Percentiles rank a stretch among this genome's conserved stretches.
These are phyloP conservation scores for Stachybotrys echinatus DNA, from an alignment of 2,329 filamentous ascomycete genomes.

Conservation along the genomic window DNA sequence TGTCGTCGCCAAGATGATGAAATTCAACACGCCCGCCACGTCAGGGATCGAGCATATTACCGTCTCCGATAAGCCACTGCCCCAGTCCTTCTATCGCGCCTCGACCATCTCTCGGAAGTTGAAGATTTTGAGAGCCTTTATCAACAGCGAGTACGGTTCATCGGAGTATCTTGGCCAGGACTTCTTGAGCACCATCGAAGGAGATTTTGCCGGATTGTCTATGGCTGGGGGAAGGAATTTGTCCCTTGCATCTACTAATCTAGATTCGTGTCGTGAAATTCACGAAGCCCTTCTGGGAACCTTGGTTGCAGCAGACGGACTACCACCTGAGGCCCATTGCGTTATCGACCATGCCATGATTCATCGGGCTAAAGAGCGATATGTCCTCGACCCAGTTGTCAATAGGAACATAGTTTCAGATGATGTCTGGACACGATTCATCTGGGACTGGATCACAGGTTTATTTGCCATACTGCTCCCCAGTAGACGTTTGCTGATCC, in stretches of 20 bases:
- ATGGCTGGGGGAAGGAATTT: conserved; percentile 25
- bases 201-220: conserved; percentile 14
- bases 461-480: conserved; percentile 15
- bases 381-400: conserved; percentile 56
- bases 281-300: conserved; percentile 50
- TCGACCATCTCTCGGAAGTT: conserved; percentile 44
- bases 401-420: conserved; percentile 66
- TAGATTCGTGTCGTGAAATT: conserved; percentile 47
- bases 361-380: conserved; percentile 54
- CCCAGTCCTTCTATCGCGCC: conserved; percentile 35
- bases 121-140: conserved; percentile 35
- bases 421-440: conserved; percentile 68
- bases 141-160: conserved; percentile 21
- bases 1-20: conserved; percentile 36
- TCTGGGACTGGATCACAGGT: conserved; percentile 75
- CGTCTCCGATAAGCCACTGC: conserved; percentile 27
- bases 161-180: conserved; percentile 14
- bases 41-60: conserved; percentile 30
- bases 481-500: background rate
- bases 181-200: conserved; percentile 15
- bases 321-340: conserved; percentile 46
- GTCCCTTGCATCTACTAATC: conserved; percentile 30
- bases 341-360: conserved; percentile 54
- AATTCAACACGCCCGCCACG: conserved; percentile 24
- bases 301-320: conserved; percentile 36